phyloP scores from a whole-genome alignment of 2,329 filamentous ascomycete genomes.

The Talaromyces sp. region DNA sequence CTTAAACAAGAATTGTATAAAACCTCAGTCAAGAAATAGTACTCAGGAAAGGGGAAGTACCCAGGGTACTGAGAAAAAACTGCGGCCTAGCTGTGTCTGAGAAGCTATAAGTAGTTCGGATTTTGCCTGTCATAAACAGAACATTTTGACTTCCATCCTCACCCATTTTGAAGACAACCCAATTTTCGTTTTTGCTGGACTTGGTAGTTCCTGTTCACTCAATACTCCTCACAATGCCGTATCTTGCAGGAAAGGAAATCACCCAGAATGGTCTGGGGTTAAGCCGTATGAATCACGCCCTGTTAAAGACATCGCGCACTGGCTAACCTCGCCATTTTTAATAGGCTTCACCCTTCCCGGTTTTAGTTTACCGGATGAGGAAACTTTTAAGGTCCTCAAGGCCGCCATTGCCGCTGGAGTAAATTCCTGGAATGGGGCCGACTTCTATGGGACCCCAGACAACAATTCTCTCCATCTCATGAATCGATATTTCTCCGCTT shows the following conservation, averaged over 20 bases:
- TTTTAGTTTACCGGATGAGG: conserved; percentile 22
- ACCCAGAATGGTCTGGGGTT: conserved; percentile 28
- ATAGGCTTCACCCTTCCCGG: conserved; percentile 30
- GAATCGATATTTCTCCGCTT: conserved; percentile 60
- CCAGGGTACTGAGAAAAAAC: neutral
- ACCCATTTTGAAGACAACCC: neutral
- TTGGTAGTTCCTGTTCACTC: neutral
- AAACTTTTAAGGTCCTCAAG: conserved; percentile 53
- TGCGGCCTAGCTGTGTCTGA: neutral
- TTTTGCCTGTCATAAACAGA: neutral
- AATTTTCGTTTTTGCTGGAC: neutral
- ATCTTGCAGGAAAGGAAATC: conserved; percentile 27
- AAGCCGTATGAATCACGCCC: conserved; percentile 24
- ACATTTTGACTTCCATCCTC: neutral
- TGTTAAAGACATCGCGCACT: conserved; percentile 2
- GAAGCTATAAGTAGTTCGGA: conserved; percentile 4
- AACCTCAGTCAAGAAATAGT: neutral
- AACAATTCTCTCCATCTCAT: conserved; percentile 61
- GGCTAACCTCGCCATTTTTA: conserved; percentile 2
- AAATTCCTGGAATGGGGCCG: conserved; percentile 33
- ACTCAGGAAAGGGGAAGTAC: neutral
- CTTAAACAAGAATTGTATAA: neutral
- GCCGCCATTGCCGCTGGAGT: conserved; percentile 45
- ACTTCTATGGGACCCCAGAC: conserved; percentile 57
- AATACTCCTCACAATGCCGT: neutral